Conservation (phyloP, 768 basidiomycete species). For the Cytidiella melzeri region DNA sequence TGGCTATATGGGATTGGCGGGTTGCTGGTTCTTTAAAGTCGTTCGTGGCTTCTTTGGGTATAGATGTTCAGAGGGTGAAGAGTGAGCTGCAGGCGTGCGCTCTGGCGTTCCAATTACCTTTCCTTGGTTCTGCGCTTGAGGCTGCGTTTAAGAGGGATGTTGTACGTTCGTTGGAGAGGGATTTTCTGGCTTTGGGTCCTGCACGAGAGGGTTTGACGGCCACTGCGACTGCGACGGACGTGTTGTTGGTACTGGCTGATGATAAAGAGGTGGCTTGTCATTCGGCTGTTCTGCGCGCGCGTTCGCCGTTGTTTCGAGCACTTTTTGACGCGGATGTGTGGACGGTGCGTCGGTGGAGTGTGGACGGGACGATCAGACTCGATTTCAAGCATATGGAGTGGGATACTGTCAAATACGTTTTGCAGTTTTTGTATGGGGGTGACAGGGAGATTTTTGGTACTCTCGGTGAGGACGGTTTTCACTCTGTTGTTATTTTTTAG, state of each 20-base stretch:
- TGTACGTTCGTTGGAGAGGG: conserved; percentile 36
- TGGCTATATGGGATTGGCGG: conserved; percentile 81
- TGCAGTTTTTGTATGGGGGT: conserved; percentile 71
- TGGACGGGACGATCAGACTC: conserved; percentile 51
- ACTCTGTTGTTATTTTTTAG: too few species aligned
- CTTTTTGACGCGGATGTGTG: conserved; percentile 84
- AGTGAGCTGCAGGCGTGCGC: conserved; percentile 58
- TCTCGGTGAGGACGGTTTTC: too few species aligned
- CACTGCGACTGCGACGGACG: conserved; percentile 49
- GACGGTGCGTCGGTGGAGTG: conserved; percentile 55
- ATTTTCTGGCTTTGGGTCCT: conserved; percentile 39
- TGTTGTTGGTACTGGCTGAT: conserved; percentile 54
- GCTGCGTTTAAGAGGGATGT: conserved; percentile 54
- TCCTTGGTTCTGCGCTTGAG: conserved; percentile 49
- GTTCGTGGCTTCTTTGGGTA: conserved; percentile 29
- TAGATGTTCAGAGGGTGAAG: conserved; percentile 47
- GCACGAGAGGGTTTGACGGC: background rate
- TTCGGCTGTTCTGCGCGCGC: conserved; percentile 71
- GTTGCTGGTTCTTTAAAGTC: conserved; percentile 39
- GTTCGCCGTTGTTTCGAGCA: conserved; percentile 76
- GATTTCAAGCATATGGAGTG: conserved; percentile 68
- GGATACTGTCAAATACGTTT: conserved; percentile 68
- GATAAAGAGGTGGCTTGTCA: conserved; percentile 65
- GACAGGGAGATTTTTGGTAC: conserved; percentile 63
- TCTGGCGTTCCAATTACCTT: conserved; percentile 48